Conservation (phyloP, 768 basidiomycete species). For the Solioccasus polychromus region DNA sequence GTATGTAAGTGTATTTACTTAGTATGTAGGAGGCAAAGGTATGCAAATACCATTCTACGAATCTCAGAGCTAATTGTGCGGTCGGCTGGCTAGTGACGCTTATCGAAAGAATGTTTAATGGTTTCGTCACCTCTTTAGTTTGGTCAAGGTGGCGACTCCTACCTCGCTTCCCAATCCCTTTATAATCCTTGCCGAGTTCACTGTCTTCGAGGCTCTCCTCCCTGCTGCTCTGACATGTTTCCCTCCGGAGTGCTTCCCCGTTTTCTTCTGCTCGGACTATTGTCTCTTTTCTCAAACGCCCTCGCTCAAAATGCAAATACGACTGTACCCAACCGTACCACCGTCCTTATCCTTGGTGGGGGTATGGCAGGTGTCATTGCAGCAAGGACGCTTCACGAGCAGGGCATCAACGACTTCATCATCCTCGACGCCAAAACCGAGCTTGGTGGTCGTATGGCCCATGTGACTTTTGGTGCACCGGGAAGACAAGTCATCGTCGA, state of each 20-base stretch:
- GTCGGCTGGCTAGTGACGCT: no score
- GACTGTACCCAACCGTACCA: constrained; percentile 16
- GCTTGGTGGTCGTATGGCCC: constrained; percentile 61
- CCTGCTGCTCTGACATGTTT: constrained; percentile 10
- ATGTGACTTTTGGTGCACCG: constrained; percentile 40
- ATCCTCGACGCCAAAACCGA: constrained; percentile 59
- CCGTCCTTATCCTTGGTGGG: constrained; percentile 61
- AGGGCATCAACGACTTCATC: constrained; percentile 53
- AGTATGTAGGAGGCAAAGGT: no score
- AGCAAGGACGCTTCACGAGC: constrained; percentile 53
- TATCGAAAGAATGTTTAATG: no score
- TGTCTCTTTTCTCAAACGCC: constrained; percentile 1
- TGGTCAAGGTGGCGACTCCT: not conserved
- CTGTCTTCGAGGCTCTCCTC: not conserved
- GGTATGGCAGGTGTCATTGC: constrained; percentile 66
- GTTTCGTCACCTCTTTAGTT: no score
- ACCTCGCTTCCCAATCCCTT: not conserved
- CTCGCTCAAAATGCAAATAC: constrained; percentile 4
- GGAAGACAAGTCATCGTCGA: constrained; percentile 46
- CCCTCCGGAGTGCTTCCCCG: not conserved
- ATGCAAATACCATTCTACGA: no score
- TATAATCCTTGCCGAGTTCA: not conserved
- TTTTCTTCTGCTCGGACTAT: constrained; percentile 1
- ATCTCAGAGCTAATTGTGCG: no score
- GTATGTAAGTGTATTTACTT: no score